Conservation (phyloP, 805 yeast genomes). For the Clavispora santaluciae region DNA sequence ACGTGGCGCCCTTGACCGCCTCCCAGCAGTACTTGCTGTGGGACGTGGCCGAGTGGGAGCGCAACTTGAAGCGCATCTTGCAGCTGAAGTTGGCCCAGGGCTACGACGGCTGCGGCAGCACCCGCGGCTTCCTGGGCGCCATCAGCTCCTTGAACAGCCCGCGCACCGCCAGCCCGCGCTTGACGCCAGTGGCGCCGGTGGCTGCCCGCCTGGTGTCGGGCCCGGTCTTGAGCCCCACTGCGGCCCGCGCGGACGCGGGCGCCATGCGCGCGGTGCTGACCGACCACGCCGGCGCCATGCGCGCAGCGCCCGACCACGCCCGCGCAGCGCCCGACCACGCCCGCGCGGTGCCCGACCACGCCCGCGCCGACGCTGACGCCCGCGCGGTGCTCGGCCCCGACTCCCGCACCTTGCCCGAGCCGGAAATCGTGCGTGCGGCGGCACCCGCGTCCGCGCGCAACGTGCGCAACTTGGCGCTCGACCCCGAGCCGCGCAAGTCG, state of each 20-base stretch:
- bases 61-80: constrained; percentile 26
- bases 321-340: neutral
- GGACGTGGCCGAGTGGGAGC: constrained; percentile 35
- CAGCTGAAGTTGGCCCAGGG: constrained; percentile 40
- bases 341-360: too few relatives aligned
- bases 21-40: constrained; percentile 27
- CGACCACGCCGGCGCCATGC: neutral
- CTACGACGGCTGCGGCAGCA: constrained; percentile 74
- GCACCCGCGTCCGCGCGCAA: constrained; percentile 6
- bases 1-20: constrained; percentile 21
- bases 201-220: constrained; percentile 1
- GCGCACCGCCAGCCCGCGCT: constrained; percentile 10
- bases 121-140: constrained; percentile 59
- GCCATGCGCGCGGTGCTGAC: neutral
- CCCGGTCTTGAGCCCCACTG: neutral
- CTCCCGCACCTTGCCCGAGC: neutral
- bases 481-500: constrained; percentile 22
- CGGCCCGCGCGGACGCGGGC: too few relatives aligned
- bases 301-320: neutral
- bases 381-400: neutral
- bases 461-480: constrained; percentile 27
- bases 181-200: constrained; percentile 2
- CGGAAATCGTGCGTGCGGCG: neutral
- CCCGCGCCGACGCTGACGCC: too few relatives aligned
- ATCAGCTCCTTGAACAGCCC: constrained; percentile 46